phyloP scores from a whole-genome alignment of 805 yeast genomes.

The Wickerhamiella bombiphila region DNA sequence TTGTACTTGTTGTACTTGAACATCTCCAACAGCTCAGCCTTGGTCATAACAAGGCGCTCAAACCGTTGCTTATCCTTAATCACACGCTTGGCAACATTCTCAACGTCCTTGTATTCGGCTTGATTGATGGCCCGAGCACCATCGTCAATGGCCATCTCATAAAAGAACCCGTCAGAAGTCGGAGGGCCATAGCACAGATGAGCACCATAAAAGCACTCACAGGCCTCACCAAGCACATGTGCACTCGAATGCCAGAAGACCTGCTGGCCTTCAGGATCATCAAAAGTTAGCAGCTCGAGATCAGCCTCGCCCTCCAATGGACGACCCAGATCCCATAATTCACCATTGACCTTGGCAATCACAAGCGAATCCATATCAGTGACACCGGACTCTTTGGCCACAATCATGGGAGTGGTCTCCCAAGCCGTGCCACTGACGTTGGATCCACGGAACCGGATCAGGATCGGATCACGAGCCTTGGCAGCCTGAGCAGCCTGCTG shows the following conservation, averaged over 20 bases:
- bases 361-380: slow-evolving; percentile 81
- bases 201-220: slow-evolving; percentile 92
- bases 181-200: slow-evolving; percentile 94
- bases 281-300: slow-evolving; percentile 80
- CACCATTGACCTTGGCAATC: slow-evolving; percentile 80
- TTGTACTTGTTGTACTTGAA: slow-evolving; percentile 92
- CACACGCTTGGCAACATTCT: slow-evolving; percentile 73
- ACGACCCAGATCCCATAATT: slow-evolving; percentile 89
- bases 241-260: slow-evolving; percentile 99
- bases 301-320: slow-evolving; percentile 62
- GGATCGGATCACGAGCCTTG: slow-evolving; percentile 48
- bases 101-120: slow-evolving; percentile 70
- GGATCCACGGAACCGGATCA: slow-evolving; percentile 75
- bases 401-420: slow-evolving; percentile 81
- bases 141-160: slow-evolving; percentile 77
- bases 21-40: slow-evolving; percentile 85
- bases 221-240: slow-evolving; percentile 93
- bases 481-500: slow-evolving; percentile 59
- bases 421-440: slow-evolving; percentile 64
- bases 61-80: slow-evolving; percentile 92
- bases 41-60: slow-evolving; percentile 82
- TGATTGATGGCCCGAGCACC: slow-evolving; percentile 67
- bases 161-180: slow-evolving; percentile 93
- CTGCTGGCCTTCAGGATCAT: slow-evolving; percentile 81
- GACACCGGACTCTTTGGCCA: slow-evolving; percentile 73